Base-by-base conservation (phyloP, 441 rosid genomes). In the Omphalea diandra region DNA sequence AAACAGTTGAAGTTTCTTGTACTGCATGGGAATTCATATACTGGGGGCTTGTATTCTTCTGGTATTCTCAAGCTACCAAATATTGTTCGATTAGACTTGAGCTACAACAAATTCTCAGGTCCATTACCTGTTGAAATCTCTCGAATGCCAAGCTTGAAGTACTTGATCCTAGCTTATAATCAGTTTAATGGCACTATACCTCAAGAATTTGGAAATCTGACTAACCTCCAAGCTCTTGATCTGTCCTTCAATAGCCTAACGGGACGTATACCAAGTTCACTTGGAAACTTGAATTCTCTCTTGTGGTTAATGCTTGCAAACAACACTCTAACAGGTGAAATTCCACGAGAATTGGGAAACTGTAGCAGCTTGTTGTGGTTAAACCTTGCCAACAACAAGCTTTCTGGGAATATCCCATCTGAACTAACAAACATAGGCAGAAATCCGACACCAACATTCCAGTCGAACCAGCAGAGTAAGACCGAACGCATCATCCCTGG, bases 241-340 rank as follows among this genome's bases (percentile, higher is more conserved):
- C 90, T 93, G 64, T 91, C 98, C 62, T 91, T 74, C 81, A 93
- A 93, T 73, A 70, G 11, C 7, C 85, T 93, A 12, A 79, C 73
- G 0, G 98, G 98, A 67, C 50, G 76, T 0, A 88, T 89, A 72
- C 97, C 98, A 8, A 35, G 82, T 54, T 72, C 87, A n/a, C 65
- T 93, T 10, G 96, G 97, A 40, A 91, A 85, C 9, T 53, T 93
- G 84, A 88, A 69, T 3, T 88, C 87, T 43, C 90, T 93, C 29
- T 32, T 93, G 80, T 93, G 98, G 98, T 67, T 93, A 64, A 89
- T 93, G 97, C 91, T 93, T 35, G 96, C 98, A 17, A 82, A 89
- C 75, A 93, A 93, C 75, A 77, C 70, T 43, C 79, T 93, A 8
- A 72, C 75, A 0, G 97, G 96, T 2, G 79, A 84, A 61, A 89